phyloP scores from a whole-genome alignment of 2,329 filamentous ascomycete species.

The Chaetomiaceae sp. region DNA sequence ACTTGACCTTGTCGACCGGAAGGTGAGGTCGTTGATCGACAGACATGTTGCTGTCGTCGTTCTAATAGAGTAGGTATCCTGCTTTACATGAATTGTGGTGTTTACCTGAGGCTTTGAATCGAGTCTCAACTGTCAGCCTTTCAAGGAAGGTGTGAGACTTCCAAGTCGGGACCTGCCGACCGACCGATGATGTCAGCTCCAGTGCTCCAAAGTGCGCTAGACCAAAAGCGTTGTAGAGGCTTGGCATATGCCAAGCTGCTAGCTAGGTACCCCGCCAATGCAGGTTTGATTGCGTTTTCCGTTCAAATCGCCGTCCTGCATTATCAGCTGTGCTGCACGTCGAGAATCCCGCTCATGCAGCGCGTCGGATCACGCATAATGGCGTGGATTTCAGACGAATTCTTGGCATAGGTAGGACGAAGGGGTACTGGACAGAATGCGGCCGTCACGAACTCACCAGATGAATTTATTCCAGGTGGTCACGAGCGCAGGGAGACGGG shows the following conservation, averaged over 20 bases:
- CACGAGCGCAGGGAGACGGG: too few species aligned
- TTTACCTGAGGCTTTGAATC: too few species aligned
- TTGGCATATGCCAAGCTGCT: neutral
- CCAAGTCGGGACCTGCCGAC: neutral
- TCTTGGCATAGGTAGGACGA: too few species aligned
- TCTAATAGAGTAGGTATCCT: too few species aligned
- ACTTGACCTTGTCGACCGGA: constrained; percentile 44
- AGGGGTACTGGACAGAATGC: too few species aligned
- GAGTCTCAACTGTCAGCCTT: neutral
- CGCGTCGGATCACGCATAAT: neutral
- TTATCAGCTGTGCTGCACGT: neutral
- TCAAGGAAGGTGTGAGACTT: neutral
- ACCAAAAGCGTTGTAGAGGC: neutral
- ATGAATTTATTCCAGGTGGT: too few species aligned
- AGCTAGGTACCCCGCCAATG: neutral
- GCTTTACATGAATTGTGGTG: too few species aligned
- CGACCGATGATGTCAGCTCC: constrained; percentile 12
- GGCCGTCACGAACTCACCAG: too few species aligned
- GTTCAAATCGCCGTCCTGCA: neutral
- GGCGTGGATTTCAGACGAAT: too few species aligned
- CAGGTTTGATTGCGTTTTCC: neutral
- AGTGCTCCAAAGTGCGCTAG: neutral
- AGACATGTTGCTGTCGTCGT: constrained; percentile 24
- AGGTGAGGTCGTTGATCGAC: constrained; percentile 30
- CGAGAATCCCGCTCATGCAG: neutral